These are phyloP conservation scores for Oryza glaberrima DNA, from an alignment of 176 grass and related monocot genomes.

Conservation along the genomic window DNA sequence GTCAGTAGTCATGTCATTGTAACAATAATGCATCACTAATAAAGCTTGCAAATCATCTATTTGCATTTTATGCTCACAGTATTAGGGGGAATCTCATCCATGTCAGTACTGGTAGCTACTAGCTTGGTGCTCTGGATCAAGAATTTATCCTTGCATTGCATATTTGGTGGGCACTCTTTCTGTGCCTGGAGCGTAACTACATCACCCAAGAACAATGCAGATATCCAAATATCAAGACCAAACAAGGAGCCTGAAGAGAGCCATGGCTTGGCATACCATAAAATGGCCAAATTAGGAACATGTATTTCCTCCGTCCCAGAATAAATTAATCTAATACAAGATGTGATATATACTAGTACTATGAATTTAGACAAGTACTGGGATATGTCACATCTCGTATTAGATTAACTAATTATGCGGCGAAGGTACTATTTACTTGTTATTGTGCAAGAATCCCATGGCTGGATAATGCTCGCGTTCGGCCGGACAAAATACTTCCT, in stretches of 20 bases:
- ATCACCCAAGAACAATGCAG: conserved; percentile 19
- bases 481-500: conserved; percentile 99
- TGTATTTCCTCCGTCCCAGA: too few relatives aligned
- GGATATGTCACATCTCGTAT: too few relatives aligned
- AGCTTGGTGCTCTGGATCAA: conserved; percentile 88
- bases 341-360: too few relatives aligned
- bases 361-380: too few relatives aligned
- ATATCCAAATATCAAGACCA: conserved; percentile 22
- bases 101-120: conserved; percentile 68
- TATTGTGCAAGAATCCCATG: conserved; percentile 95
- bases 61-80: conserved; percentile 58
- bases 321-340: too few relatives aligned
- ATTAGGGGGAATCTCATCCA: conserved; percentile 85
- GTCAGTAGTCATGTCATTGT: conserved; percentile 19
- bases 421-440: conserved; percentile 50
- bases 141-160: conserved; percentile 99
- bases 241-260: conserved; percentile 29
- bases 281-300: conserved; percentile 27
- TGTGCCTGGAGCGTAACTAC: conserved; percentile 92
- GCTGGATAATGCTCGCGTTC: conserved; percentile 81
- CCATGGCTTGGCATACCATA: background rate
- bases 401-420: too few relatives aligned
- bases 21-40: background rate
- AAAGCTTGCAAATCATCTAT: conserved; percentile 10
- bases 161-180: conserved; percentile 75